Base-by-base conservation (phyloP, 495 filamentous ascomycete genomes). In the Xylaria intraflava region DNA sequence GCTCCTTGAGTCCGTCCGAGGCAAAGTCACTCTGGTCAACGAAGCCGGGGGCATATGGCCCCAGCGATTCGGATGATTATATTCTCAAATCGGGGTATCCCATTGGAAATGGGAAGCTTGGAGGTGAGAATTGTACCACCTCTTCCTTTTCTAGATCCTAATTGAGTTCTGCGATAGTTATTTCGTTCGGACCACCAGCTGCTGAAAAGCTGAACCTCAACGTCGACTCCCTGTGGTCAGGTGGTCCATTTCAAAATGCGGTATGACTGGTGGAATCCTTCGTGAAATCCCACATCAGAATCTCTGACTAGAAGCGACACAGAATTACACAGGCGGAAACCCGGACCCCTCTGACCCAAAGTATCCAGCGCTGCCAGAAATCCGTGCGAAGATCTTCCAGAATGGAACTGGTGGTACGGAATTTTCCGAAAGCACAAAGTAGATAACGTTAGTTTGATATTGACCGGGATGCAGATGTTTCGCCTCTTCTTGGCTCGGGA, bases 321-420 rank as follows among this genome's bases (percentile, higher is more conserved):
- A 60, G 66, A 63, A 40, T 12, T 78, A 78, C 47, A 60, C 59
- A 3, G 76, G 76, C 19, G 75, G 76, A 6, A 78, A 78, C 46
- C 75, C 76, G 10, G 48, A n/a, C n/a, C n/a, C n/a, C n/a, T n/a
- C 65, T 14, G 53, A 61, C 10, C 62, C 65, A 23, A 57, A 59
- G 22, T 62, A 62, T 10, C 50, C 65, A 12, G 68, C 64, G 20
- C 51, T 78, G 9, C 62, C 69, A 16, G 68, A 62, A 7, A 73
- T 79, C 26, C 65, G 72, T 22, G 64, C 73, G 2, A 61, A 54
- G 16, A 78, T 78, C 31, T 78, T 74, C 44, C 57, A 65, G 39
- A 74, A 77, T 53, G 74, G 72, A 6, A 74, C 67, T 10, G 74
- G 76, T 9, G 68, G 51, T 57, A 61, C 4, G 57, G 19, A 49